Evolutionary conservation across 176 grass and related monocot genomes (phyloP), one percentile per base, ranked within the genome.

Genomic region (Oryza brachyantha): DNA sequence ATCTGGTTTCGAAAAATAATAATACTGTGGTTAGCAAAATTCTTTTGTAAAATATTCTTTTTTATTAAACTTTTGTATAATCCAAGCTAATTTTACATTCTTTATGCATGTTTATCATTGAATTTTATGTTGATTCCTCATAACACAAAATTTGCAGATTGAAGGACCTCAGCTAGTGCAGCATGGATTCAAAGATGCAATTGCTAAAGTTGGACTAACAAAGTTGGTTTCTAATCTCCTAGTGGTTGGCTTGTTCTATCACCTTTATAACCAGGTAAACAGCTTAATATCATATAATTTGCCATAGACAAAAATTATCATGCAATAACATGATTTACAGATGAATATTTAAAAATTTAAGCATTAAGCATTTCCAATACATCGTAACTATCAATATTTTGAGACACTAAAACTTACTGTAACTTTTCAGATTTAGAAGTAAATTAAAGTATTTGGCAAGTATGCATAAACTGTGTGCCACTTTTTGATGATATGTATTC

Each of bases 181-280:
- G 52, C 65, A 88, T 72, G 93, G 93, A 26, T 92, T 92, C 70
- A 85, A 84, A 52, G 80, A 90, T 88, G 90, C 90, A 74, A 82
- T 96, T 86, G 82, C 85, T 19, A 88, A 96, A 88, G 90, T 92
- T 48, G 87, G 93, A 61, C 21, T 88, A 73, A 79, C 75, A 82
- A 90, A 96, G 62, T 86, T 96, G n/a, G 25, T 96, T 73, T 74
- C 90, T n/a, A 86, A 96, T 42, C 70, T 96, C 64, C 92, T 92
- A 61, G 81, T 88, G 66, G 90, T 90, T 21, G 93, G 93, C 55
- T 77, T 96, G 85, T 96, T 92, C 79, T 96, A 96, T 86, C 93
- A 96, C 79, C 93, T 96, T 59, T 96, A 96, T 86, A 96, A 96
- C 57, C 93, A 96, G 90, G 93, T 96, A 92, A 17, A 76, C 36